These are phyloP conservation scores for Elongisporangium anandrum DNA, from an alignment of 352 stramenopile species.

Conservation along the genomic window DNA sequence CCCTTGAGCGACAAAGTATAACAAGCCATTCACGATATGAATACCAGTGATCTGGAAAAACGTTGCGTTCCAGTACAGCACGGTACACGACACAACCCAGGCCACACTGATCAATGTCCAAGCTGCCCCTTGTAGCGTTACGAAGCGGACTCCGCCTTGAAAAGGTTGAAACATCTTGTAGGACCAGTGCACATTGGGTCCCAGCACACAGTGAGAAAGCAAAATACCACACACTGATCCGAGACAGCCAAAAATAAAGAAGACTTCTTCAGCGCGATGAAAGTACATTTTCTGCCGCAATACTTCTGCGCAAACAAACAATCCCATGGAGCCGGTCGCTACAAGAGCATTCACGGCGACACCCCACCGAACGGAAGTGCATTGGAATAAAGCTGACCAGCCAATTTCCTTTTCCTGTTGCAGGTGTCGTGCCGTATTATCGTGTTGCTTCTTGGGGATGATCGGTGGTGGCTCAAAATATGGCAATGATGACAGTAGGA, in stretches of 20 bases:
- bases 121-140: slow-evolving; percentile 42
- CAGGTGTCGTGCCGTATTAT: neutral
- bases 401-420: neutral
- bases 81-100: slow-evolving; percentile 32
- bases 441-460: no score
- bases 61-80: slow-evolving; percentile 37
- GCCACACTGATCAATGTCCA: slow-evolving; percentile 44
- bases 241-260: slow-evolving; percentile 44
- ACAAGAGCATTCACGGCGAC: slow-evolving; percentile 23
- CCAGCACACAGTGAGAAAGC: slow-evolving; percentile 32
- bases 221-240: slow-evolving; percentile 27
- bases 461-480: slow-evolving; percentile 14
- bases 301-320: slow-evolving; percentile 32
- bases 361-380: slow-evolving; percentile 21
- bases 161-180: slow-evolving; percentile 51
- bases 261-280: slow-evolving; percentile 27
- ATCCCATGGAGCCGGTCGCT: slow-evolving; percentile 15
- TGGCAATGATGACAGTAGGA: slow-evolving; percentile 34
- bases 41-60: slow-evolving; percentile 44
- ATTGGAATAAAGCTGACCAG: slow-evolving; percentile 17
- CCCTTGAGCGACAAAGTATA: slow-evolving; percentile 35
- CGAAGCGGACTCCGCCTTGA: slow-evolving; percentile 35
- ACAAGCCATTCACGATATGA: slow-evolving; percentile 31
- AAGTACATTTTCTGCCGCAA: slow-evolving; percentile 18
- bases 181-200: slow-evolving; percentile 24